Evolutionary conservation across 495 filamentous ascomycete genomes (phyloP).

Genomic region (Neurospora tetrasperma): DNA sequence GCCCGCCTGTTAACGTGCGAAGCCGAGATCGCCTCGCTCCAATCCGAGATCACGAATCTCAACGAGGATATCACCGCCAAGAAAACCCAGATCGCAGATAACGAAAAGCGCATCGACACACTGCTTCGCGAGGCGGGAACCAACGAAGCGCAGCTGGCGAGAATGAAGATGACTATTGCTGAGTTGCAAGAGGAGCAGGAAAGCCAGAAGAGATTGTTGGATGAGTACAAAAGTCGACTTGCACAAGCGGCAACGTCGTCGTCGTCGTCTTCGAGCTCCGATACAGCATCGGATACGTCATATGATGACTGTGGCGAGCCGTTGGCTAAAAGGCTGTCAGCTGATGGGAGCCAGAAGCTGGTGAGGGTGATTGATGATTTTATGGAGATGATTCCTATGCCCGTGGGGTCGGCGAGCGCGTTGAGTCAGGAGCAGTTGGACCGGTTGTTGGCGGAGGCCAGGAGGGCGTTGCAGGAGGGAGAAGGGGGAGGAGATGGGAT

Average conservation of each 20-base stretch:
- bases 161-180: background rate
- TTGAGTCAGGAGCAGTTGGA: background rate
- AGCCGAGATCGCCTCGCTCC: background rate
- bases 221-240: background rate
- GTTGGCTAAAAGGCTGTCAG: background rate
- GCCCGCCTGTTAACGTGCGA: background rate
- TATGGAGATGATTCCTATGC: background rate
- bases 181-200: background rate
- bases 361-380: background rate
- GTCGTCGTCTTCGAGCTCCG: background rate
- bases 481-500: background rate
- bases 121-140: background rate
- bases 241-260: background rate
- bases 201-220: background rate
- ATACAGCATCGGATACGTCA: background rate
- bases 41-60: background rate
- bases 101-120: background rate
- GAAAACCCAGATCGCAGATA: background rate
- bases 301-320: conserved; percentile 1
- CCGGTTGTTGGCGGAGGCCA: background rate
- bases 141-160: background rate
- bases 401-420: background rate
- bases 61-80: background rate
- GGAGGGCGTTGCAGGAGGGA: background rate
- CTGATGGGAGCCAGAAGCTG: background rate